Evolutionary conservation across 106 monocot genomes (phyloP), one percentile per base, ranked within the genome.

Genomic region (Platanthera guangdongensis): DNA sequence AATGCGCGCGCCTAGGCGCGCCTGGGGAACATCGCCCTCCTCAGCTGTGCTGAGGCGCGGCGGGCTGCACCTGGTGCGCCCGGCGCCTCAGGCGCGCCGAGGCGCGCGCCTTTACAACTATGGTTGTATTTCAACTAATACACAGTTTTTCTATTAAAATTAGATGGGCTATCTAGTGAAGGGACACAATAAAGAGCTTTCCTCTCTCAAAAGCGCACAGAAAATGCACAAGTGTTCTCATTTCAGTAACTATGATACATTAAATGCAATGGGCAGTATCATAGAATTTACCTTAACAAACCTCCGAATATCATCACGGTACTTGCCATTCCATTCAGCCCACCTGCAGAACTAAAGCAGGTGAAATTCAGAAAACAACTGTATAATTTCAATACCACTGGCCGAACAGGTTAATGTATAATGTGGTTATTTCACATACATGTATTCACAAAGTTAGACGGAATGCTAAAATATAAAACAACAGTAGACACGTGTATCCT

Each of bases 291-390:
- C 99, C 99, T 92, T 99, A 47, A 99, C 80, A 72, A 94, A 94
- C 82, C 83, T 89, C 76, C 97, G 80, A 78, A 99, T 82, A 81
- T 94, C 99, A 85, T 94, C 94, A 76, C 99, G 91, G 62, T 99
- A 99, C 76, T 88, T 82, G 49, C 99, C 99, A 72, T 99, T 99
- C 99, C 99, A 99, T 86, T 99, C 99, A 72, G 99, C 99, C 99
- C 99, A 99, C 86, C 99, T 99, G 83, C 55, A 87, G 81, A 10
- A 83, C 15, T 47, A 72, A 18, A 71, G 32, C 2, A 47, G 45
- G n/a, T 47, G 16, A 71, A 47, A 72, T 51, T 51, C 14, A 75
- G 52, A 75, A 19, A 53, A 75, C 4, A 4, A 52, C 11, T 22
- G 52, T 51, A 6, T 65, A 65, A 65, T 65, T 65, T 65, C 65